A percentile compares a stretch with the other conserved stretches of the same genome.
Evolutionary conservation across 768 basidiomycete genomes (phyloP).

Genomic region (Gelatoporia subvermispora): DNA sequence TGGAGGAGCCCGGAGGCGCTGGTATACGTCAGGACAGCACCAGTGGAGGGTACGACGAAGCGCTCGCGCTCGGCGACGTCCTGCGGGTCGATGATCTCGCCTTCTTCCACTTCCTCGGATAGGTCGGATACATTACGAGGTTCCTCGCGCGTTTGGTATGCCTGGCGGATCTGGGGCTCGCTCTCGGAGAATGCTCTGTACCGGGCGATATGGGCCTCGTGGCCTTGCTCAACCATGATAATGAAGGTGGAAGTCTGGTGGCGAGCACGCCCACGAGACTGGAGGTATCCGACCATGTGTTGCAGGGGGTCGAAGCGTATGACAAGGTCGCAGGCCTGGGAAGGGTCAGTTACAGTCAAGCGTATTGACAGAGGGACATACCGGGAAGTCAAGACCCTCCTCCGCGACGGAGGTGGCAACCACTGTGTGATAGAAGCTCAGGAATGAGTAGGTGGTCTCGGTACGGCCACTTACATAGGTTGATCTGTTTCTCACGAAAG

Average conservation of each 20-base stretch:
- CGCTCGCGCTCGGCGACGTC: constrained; percentile 68
- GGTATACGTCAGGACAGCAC: constrained; percentile 77
- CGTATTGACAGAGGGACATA: constrained; percentile 26
- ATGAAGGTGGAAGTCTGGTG: constrained; percentile 73
- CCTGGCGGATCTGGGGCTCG: constrained; percentile 59
- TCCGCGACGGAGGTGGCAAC: constrained; percentile 87
- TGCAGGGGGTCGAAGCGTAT: constrained; percentile 80
- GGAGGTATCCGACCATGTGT: constrained; percentile 84
- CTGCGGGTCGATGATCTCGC: constrained; percentile 37
- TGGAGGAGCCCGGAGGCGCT: constrained; percentile 67
- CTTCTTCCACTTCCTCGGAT: constrained; percentile 40
- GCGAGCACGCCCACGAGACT: constrained; percentile 83
- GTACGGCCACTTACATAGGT: constrained; percentile 55
- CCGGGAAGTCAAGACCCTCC: constrained; percentile 88
- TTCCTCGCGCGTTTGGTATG: constrained; percentile 53
- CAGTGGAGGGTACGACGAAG: constrained; percentile 65
- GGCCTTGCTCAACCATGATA: constrained; percentile 70
- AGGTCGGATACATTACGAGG: constrained; percentile 28
- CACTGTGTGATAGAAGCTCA: constrained; percentile 33
- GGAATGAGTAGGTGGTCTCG: background rate
- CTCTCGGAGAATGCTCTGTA: constrained; percentile 55
- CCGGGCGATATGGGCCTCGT: constrained; percentile 46
- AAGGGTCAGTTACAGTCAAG: constrained; percentile 1
- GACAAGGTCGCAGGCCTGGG: constrained; percentile 77
- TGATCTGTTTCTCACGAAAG: constrained; percentile 63